Evolutionary conservation across 495 filamentous ascomycete genomes (phyloP).

Genomic region (Extremus antarcticus): DNA sequence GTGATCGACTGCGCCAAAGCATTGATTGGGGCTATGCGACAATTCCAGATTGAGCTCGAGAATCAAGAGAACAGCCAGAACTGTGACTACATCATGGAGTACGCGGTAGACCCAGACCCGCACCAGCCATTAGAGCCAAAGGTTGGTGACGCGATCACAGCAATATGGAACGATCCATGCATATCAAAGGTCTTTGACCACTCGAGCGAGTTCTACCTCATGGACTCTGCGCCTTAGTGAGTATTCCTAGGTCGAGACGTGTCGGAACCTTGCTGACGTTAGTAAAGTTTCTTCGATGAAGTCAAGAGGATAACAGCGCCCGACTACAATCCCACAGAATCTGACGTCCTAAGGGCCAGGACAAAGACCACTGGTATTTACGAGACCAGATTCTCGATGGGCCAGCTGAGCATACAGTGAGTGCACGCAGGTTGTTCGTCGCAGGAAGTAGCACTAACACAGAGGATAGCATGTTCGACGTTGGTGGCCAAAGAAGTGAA

Average conservation of each 20-base stretch:
- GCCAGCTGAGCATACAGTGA: constrained; percentile 96
- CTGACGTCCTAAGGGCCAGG: constrained; percentile 85
- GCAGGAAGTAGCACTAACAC: constrained; percentile 8
- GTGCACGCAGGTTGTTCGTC: constrained; percentile 22
- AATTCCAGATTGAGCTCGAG: constrained; percentile 70
- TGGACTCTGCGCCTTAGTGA: constrained; percentile 98
- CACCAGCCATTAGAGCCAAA: constrained; percentile 65
- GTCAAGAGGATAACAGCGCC: constrained; percentile 70
- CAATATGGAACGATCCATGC: constrained; percentile 82
- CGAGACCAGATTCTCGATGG: constrained; percentile 96
- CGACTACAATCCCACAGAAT: constrained; percentile 82
- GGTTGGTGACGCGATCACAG: constrained; percentile 70
- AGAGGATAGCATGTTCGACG: constrained; percentile 83
- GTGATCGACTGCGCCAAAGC: constrained; percentile 91
- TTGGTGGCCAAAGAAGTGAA: constrained; percentile 92
- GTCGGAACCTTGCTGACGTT: constrained; percentile 19
- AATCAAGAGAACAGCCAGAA: constrained; percentile 60
- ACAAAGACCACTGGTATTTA: constrained; percentile 99
- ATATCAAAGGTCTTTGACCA: constrained; percentile 80
- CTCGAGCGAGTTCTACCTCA: constrained; percentile 95
- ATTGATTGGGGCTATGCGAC: constrained; percentile 74
- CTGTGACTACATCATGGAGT: constrained; percentile 71
- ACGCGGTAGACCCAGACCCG: constrained; percentile 81
- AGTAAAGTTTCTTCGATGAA: constrained; percentile 82
- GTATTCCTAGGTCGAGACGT: constrained; percentile 25